Conservation (phyloP, 2,329 filamentous ascomycete species). For the Pseudocercospora fijiensis region DNA sequence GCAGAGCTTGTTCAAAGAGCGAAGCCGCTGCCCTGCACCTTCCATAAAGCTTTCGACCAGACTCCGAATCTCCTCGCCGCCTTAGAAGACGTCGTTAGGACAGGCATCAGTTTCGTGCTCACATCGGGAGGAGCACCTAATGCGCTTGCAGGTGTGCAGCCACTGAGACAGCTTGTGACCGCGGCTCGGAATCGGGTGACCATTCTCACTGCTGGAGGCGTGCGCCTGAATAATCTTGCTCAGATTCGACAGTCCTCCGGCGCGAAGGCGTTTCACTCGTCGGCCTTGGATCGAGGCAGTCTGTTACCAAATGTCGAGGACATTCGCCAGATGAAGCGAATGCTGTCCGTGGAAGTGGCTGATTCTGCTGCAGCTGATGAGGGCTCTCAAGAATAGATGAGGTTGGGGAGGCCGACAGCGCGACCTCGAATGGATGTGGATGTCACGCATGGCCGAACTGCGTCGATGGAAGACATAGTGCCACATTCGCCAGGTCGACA, state of each 20-base stretch:
- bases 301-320: slow-evolving; percentile 12
- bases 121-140: slow-evolving; percentile 48
- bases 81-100: slow-evolving; percentile 41
- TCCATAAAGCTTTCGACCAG: slow-evolving; percentile 56
- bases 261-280: slow-evolving; percentile 28
- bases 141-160: slow-evolving; percentile 40
- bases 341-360: neutral
- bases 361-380: neutral
- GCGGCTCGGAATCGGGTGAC: slow-evolving; percentile 38
- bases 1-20: slow-evolving; percentile 46
- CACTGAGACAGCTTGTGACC: slow-evolving; percentile 37
- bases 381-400: neutral
- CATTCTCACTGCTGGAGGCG: slow-evolving; percentile 54
- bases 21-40: slow-evolving; percentile 50
- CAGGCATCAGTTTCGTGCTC: slow-evolving; percentile 51
- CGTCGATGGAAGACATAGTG: neutral
- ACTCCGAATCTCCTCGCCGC: slow-evolving; percentile 37
- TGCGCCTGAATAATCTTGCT: slow-evolving; percentile 48
- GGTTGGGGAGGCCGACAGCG: neutral
- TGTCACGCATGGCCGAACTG: neutral
- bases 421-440: neutral
- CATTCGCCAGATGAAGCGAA: slow-evolving; percentile 21
- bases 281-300: slow-evolving; percentile 19
- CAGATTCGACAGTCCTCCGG: slow-evolving; percentile 29
- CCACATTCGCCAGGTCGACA: neutral